These are phyloP conservation scores for Wickerhamomyces queroliae DNA, from an alignment of 805 yeast species.

Conservation along the genomic window DNA sequence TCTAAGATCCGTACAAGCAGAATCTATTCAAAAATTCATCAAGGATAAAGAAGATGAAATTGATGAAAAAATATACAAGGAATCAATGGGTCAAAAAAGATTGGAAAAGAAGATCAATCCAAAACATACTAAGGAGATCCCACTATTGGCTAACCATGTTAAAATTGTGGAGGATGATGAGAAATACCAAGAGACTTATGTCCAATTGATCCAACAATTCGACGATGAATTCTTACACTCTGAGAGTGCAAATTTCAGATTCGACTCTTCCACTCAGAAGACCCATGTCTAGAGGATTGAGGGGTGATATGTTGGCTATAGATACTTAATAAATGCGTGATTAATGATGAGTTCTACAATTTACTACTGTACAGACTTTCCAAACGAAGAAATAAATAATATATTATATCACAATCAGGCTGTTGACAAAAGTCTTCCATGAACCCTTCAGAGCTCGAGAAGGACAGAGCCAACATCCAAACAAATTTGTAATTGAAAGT, in stretches of 20 bases:
- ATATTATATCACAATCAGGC: too few species aligned
- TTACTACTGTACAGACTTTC: too few species aligned
- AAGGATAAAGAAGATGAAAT: conserved; percentile 12
- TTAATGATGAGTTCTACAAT: too few species aligned
- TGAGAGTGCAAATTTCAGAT: conserved; percentile 6
- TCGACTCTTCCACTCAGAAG: conserved; percentile 11
- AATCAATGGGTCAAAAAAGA: conserved; percentile 15
- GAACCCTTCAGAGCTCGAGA: too few species aligned
- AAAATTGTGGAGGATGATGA: conserved; percentile 17
- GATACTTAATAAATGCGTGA: too few species aligned
- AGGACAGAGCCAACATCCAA: too few species aligned
- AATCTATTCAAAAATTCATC: conserved; percentile 8
- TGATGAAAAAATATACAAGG: conserved; percentile 16
- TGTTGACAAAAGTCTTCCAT: too few species aligned
- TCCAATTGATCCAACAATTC: conserved; percentile 13
- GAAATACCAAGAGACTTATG: conserved; percentile 4
- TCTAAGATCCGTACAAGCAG: conserved; percentile 3
- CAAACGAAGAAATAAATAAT: too few species aligned
- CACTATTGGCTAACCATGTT: conserved; percentile 10
- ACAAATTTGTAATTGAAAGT: too few species aligned
- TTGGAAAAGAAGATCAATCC: conserved; percentile 19
- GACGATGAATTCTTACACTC: conserved; percentile 18
- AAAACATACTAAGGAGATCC: conserved; percentile 10
- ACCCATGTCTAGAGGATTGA: background rate
- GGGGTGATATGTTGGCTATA: too few species aligned